Evolutionary conservation across 2,329 filamentous ascomycete genomes (phyloP), one percentile per base, ranked within the genome.

Genomic region (Beauveria australis): DNA sequence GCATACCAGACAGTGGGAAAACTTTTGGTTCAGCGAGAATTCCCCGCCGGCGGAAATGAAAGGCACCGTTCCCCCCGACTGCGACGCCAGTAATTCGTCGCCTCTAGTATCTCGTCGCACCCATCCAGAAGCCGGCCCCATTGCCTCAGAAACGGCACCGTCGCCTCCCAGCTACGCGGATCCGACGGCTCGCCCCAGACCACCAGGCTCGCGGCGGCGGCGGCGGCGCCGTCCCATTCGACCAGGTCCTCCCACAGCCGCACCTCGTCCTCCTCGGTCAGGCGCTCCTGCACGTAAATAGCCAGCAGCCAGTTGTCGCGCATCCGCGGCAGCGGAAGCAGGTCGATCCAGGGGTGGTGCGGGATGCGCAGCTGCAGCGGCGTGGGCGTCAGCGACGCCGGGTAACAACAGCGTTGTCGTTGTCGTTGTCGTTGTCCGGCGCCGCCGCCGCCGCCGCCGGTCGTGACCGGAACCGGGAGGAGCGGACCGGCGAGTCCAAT

Each of bases 121-220:
- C 71, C 74, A 5, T 63, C 63, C 1, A 77, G 33, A 30, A 77
- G 57, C 66, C 70, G 71, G 2, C 63, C 67, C 76, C 77, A 82
- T 63, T 79, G 80, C 37, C 68, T 67, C 12, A 76, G 63, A 62
- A 83, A 81, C 0, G 61, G 54, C n/a, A 74, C 71, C 0, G 73
- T 79, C 1, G 76, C 68, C 63, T 82, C 80, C 80, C 79, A 82
- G 12, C 72, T 76, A 0, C 63, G 61, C 3, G 72, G 62, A 59
- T 81, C 72, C 72, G 73, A 79, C 1, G 79, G 72, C 7, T 78
- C 75, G 1, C 78, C 76, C 80, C 79, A 82, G 3, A 81, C 74
- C 12, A 81, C 51, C 16, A 53, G n/a, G 6, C 51, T 30, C 5
- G 28, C 51, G 28, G 28, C 18, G n/a, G 7, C 41, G 1, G 41